Evolutionary conservation across 2,329 filamentous ascomycete species (phyloP), one percentile per base, ranked within the genome.

Genomic region (Eutypa lata): DNA sequence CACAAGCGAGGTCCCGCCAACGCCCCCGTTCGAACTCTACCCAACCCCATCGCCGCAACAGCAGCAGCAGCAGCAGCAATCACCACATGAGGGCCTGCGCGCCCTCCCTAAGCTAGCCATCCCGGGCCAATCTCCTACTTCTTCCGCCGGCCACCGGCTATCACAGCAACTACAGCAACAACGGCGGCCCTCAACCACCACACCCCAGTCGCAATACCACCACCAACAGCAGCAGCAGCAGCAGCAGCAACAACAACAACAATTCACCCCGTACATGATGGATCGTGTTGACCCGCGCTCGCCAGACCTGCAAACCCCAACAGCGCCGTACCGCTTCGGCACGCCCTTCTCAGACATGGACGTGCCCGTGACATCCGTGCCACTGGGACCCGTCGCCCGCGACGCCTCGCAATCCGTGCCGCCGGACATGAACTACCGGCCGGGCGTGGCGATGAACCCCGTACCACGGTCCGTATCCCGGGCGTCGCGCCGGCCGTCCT

Each of bases 311-410:
- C 77, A 80, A 56, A 82, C 87, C 3, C 78, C 80, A 0, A 76
- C 79, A 48, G 81, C 77, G 19, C 76, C 87, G 42, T 92, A 91
- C 72, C 85, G 89, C 51, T 87, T 90, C 58, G 87, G 84, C n/a
- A 95, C 90, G 0, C 91, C 92, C 16, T 89, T 92, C 68, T 96
- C 92, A 2, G 91, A 96, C 65, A 87, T 93, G 79, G 93, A 97
- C 67, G 85, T 92, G 13, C 92, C 93, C 0, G 74, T 95, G 54
- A 94, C 90, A 1, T 81, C 87, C 2, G 77, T 92, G 43, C 83
- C 84, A 1, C 63, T 84, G 16, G 89, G 87, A 0, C 89, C 89
- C 7, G 78, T 96, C 31, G 80, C 87, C 44, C 88, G 93, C 48
- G 88, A 94, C 65, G 77, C 80, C 46, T 96, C 91, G 24, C 91